Percentiles rank a stretch among this genome's conserved stretches.
phyloP scores from a whole-genome alignment of 2,329 filamentous ascomycete species.

The Nemania serpens region DNA sequence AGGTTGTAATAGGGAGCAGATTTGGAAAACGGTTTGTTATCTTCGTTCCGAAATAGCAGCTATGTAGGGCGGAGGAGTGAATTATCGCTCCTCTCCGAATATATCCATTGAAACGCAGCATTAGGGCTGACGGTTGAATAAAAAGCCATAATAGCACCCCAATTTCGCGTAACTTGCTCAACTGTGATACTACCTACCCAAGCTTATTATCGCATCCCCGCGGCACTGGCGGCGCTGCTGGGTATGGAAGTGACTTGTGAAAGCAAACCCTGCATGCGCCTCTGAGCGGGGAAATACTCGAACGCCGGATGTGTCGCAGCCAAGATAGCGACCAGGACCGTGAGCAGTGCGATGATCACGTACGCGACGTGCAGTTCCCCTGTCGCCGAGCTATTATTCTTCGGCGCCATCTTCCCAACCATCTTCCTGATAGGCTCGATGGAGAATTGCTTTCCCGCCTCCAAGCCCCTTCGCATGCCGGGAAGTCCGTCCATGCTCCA shows the following conservation, averaged over 20 bases:
- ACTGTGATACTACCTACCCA: no score
- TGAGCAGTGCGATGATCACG: conserved; percentile 24
- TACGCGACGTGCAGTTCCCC: conserved; percentile 25
- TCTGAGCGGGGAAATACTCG: conserved; percentile 33
- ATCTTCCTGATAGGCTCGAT: conserved; percentile 47
- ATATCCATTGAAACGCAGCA: no score
- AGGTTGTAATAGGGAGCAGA: no score
- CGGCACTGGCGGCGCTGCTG: conserved; percentile 18
- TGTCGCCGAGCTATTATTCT: conserved; percentile 25
- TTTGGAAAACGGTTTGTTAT: no score
- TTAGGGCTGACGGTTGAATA: no score
- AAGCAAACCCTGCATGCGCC: conserved; percentile 32
- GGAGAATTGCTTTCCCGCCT: conserved; percentile 38
- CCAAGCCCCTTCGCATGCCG: conserved; percentile 42
- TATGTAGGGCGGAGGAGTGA: no score
- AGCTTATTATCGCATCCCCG: not conserved
- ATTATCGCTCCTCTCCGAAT: no score
- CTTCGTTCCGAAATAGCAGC: no score
- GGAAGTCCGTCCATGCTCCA: conserved; percentile 48
- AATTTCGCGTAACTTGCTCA: no score
- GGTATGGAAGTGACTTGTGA: conserved; percentile 25
- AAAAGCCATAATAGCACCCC: no score
- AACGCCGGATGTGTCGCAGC: conserved; percentile 37
- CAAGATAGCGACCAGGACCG: conserved; percentile 29
- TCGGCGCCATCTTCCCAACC: conserved; percentile 43